phyloP scores from a whole-genome alignment of 495 filamentous ascomycete genomes.

The Penicillium argentinense region DNA sequence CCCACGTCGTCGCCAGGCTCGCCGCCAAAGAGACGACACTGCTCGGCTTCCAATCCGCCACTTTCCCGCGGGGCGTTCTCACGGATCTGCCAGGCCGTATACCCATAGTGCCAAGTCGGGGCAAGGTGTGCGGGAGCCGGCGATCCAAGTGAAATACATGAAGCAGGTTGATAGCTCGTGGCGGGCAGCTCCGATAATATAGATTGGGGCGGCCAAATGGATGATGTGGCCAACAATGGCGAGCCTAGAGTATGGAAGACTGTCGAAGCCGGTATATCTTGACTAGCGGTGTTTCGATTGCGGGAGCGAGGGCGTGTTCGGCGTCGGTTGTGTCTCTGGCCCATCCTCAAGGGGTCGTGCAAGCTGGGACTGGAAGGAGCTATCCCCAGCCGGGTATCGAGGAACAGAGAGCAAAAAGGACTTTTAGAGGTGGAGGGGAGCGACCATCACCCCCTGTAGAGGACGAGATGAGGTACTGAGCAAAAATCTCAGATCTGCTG shows the following conservation, averaged over 20 bases:
- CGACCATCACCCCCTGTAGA: constrained; percentile 47
- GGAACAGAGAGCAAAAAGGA: constrained; percentile 8
- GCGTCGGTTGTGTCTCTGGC: constrained; percentile 50
- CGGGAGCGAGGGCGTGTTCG: constrained; percentile 46
- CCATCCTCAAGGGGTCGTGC: constrained; percentile 32
- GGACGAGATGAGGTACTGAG: constrained; percentile 44
- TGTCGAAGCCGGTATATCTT: constrained; percentile 2
- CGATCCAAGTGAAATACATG: constrained; percentile 22
- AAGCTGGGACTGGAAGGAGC: constrained; percentile 2
- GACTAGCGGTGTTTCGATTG: constrained; percentile 21
- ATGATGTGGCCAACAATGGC: constrained; percentile 10
- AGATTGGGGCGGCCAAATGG: constrained; percentile 13
- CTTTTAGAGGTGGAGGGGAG: constrained; percentile 32
- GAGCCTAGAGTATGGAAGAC: constrained; percentile 3
- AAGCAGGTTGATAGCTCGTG: constrained; percentile 10
- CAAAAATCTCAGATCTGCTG: constrained; percentile 12
- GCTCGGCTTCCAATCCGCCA: constrained; percentile 33
- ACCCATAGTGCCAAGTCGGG: constrained; percentile 45
- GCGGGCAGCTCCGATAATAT: constrained; percentile 5
- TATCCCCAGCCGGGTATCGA: constrained; percentile 9
- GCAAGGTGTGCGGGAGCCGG: constrained; percentile 27
- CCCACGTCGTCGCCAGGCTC: constrained; percentile 47
- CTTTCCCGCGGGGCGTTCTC: constrained; percentile 27
- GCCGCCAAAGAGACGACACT: constrained; percentile 47
- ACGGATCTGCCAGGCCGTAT: constrained; percentile 38